Evolutionary conservation across 2,329 filamentous ascomycete species (phyloP), one percentile per base, ranked within the genome.

Genomic region (Tolypocladium ovalisporum): DNA sequence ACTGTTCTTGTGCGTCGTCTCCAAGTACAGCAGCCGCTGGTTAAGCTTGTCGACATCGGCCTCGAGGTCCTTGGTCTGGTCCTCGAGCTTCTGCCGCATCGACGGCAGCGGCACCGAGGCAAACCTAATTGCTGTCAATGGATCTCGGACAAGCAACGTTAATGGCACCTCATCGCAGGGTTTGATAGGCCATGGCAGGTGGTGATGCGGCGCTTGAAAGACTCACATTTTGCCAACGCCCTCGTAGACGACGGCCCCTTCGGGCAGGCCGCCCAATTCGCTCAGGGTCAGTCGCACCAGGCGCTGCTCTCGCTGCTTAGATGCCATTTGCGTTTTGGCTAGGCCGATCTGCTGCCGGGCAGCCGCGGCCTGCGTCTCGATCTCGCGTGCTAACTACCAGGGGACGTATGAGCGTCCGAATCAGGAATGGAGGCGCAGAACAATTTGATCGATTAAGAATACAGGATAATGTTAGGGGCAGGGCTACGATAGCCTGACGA

Each of bases 211-310:
- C 12, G 52, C 55, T 6, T n/a, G 7, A 27, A 52, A 40, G 56
- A 75, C 86, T 67, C 73, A 97, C 94, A 99, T 97, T 76, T 97
- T 99, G 55, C 94, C 94, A 13, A 97, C 88, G 7, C 93, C 93
- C 74, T 97, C 93, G 67, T 97, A 99, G 34, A 96, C 84, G 36
- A 86, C 86, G 0, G 90, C 94, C 53, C 87, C 82, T 22, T 81
- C 71, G 4, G 91, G 87, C 60, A 99, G 75, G 8, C 83, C 80
- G n/a, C 84, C 82, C 54, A 97, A 79, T 73, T 99, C 94, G 62
- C 82, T 89, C 39, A 87, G 82, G 2, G 93, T 97, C 62, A 99
- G 77, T 72, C 96, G 89, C 47, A 95, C 80, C 74, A 97, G 85
- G 51, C 94, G 90, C 68, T 88, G 86, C 70, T 97, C 93, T 58